Base-by-base conservation (phyloP, 2,329 filamentous ascomycete genomes). In the Juglanconis oblonga region DNA sequence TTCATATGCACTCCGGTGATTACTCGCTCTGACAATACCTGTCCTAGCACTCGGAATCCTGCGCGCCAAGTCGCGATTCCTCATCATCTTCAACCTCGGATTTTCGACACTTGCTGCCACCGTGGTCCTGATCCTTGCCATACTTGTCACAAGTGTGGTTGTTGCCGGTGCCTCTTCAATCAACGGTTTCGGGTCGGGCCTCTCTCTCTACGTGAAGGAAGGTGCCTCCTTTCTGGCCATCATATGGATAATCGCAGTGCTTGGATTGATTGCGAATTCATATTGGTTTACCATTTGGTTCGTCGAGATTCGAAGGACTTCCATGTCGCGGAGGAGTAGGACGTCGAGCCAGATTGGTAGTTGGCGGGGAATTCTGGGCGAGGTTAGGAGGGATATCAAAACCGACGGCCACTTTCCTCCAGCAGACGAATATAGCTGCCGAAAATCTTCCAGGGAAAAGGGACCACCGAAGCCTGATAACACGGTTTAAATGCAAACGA, bases 231-330 rank as follows among this genome's bases (percentile, higher is more conserved):
- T 65, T 38, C 40, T 69, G 1, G 65, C 61, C 17, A 62, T 68
- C 52, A 33, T 59, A 4, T 68, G 66, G 67, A 62, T 64, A 5
- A 59, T 64, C 0, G 61, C 66, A 9, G 65, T 63, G 1, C 55
- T 66, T 4, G 50, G 62, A 0, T 33, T 52, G 50, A 32, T 60
- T 0, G 59, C 63, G 3, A 59, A 55, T 1, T 14, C 29, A 7
- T 68, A 64, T 36, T 69, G 67, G 67, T 65, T 66, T 48, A 42
- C 52, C 29, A 56, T 69, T 2, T 69, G 67, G 67, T 68, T 68
- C 13, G 66, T 69, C 7, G 64, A 65, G 55, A 64, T 67, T 40
- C 59, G 67, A 9, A 33, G 59, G 14, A 66, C 62, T 3, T 58
- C 66, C 1, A 65, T 67, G 32, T 65, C 62, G 54, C 63, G 67